Evolutionary conservation across 164 flowering plant species (phyloP), one percentile per base, ranked within the genome.

Genomic region (Stephania yunnanensis): DNA sequence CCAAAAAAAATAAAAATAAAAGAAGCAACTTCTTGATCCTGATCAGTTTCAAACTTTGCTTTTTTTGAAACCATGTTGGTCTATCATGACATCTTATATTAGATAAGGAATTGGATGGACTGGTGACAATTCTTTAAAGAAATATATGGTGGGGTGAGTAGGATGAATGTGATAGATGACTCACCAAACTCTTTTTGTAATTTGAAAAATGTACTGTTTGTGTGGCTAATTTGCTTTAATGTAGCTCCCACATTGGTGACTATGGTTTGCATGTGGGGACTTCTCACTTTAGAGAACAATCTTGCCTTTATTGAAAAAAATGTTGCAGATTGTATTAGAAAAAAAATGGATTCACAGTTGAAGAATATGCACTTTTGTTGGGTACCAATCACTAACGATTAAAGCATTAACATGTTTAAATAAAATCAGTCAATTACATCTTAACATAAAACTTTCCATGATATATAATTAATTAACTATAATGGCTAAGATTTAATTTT

Each of bases 61-160:
- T 58, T 58, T 61, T n/a, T 61, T 19, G 10, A n/a, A 17, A 15
- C 66, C 20, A 50, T 29, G 64, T 6, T 53, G 31, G 2, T 75
- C 77, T 19, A 10, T 68, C 42, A 36, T 68, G 48, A 36, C 25
- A 19, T 69, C 58, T 13, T 68, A 36, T 36, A 36, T 36, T 36
- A 36, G 42, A 36, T 36, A 36, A 36, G 22, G 1, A n/a, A 5
- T 1, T 69, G 7, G 31, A 10, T 76, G 31, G 46, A 9, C 55
- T 29, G 25, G 7, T 30, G 15, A 11, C 12, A 22, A 53, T 66
- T 46, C 53, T n/a, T 61, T 73, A 73, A 73, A 64, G 36, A 20
- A 19, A 50, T 46, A 44, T n/a, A 63, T 75, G 70, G 74, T 70
- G 70, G 74, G 25, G 31, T 76, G 78, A 70, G 74, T 70, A 20